Evolutionary conservation across 2,329 filamentous ascomycete genomes (phyloP).

Genomic region (Xylariaceae sp.): DNA sequence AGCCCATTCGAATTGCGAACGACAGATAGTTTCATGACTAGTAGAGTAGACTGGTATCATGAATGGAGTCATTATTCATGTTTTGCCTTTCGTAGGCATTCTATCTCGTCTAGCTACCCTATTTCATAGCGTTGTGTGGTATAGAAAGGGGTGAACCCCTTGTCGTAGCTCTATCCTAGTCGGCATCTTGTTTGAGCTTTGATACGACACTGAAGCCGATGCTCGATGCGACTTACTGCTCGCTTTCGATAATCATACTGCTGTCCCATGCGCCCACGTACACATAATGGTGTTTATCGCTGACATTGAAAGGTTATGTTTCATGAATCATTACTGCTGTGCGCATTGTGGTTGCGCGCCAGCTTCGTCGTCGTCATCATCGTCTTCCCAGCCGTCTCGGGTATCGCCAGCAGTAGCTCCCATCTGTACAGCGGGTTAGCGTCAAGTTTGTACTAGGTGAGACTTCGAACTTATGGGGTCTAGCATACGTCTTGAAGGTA

Average conservation of each 20-base stretch:
- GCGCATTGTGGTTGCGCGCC: conserved; percentile 65
- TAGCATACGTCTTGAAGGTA: conserved; percentile 69
- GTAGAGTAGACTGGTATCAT: background rate
- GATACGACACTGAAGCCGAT: background rate
- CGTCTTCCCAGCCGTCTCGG: conserved; percentile 64
- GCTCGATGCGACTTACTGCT: conserved; percentile 1
- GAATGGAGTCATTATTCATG: conserved; percentile 8
- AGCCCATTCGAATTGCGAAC: too few relatives aligned
- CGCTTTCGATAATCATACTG: conserved; percentile 1
- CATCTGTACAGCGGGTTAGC: conserved; percentile 44
- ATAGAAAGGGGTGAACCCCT: conserved; percentile 3
- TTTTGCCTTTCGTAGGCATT: conserved; percentile 13
- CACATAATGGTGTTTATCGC: conserved; percentile 16
- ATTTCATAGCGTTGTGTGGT: conserved; percentile 7
- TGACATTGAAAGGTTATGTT: conserved; percentile 21
- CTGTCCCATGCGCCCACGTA: conserved; percentile 10
- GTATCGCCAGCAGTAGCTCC: conserved; percentile 67
- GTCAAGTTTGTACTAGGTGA: background rate
- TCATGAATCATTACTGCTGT: conserved; percentile 54
- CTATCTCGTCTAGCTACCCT: conserved; percentile 21
- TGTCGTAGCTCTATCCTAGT: conserved; percentile 7
- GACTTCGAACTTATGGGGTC: background rate
- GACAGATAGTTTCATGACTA: too few relatives aligned
- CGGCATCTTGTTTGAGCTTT: background rate
- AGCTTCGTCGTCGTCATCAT: conserved; percentile 66